Evolutionary conservation across 1,139 yeast genomes (phyloP).

Genomic region (Hyphopichia khmerensis): DNA sequence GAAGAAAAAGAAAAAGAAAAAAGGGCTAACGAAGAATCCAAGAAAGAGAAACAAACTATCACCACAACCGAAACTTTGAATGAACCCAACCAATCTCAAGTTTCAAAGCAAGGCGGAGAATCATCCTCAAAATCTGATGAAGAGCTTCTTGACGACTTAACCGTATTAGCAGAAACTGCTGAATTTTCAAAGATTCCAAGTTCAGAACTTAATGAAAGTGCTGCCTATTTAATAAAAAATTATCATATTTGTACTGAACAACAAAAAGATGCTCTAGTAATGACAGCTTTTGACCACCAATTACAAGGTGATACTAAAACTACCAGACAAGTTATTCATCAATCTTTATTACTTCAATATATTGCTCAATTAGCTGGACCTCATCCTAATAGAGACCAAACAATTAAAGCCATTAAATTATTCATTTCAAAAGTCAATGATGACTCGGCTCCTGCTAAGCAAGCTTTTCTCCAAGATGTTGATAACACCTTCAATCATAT

Average conservation of each 20-base stretch:
- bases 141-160: constrained; percentile 34
- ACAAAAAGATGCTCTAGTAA: constrained; percentile 89
- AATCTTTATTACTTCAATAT: constrained; percentile 79
- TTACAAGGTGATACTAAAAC: constrained; percentile 53
- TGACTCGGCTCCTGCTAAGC: constrained; percentile 54
- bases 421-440: constrained; percentile 67
- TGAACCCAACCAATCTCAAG: constrained; percentile 10
- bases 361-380: constrained; percentile 59
- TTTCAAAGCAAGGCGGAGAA: constrained; percentile 6
- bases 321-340: constrained; percentile 69
- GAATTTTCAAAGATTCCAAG: constrained; percentile 60
- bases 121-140: constrained; percentile 16
- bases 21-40: constrained; percentile 8
- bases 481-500: constrained; percentile 72
- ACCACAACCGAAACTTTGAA: constrained; percentile 33
- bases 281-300: constrained; percentile 89
- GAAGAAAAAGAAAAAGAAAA: constrained; percentile 7
- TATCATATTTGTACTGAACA: constrained; percentile 72
- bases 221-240: constrained; percentile 55
- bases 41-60: constrained; percentile 9
- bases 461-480: constrained; percentile 73
- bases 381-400: constrained; percentile 28
- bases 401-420: constrained; percentile 58
- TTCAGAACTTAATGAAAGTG: constrained; percentile 47
- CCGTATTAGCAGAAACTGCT: constrained; percentile 56